Evolutionary conservation across 306 rosid genomes (phyloP).

Genomic region (Rubus parviflorus): DNA sequence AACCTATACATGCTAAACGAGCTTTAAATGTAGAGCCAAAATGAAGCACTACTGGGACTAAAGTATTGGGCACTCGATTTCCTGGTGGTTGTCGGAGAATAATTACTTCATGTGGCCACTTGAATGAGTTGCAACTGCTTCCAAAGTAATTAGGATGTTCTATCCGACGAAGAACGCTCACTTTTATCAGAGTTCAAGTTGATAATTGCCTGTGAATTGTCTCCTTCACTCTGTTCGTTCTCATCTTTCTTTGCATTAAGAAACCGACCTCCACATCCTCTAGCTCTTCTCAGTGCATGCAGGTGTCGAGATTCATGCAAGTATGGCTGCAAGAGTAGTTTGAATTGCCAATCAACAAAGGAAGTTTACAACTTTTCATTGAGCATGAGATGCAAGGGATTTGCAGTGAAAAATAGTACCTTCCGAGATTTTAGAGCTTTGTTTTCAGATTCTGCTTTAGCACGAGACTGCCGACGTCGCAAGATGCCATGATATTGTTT

Average conservation of each 20-base stretch:
- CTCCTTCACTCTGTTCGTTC: constrained; percentile 50
- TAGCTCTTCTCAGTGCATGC: constrained; percentile 82
- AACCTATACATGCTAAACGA: constrained; percentile 56
- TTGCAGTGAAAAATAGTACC: constrained; percentile 44
- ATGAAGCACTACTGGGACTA: constrained; percentile 40
- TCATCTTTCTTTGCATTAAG: constrained; percentile 77
- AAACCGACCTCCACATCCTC: constrained; percentile 96
- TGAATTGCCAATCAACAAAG: constrained; percentile 4
- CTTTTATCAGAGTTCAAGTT: constrained; percentile 64
- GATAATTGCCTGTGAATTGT: constrained; percentile 53
- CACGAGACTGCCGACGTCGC: constrained; percentile 90
- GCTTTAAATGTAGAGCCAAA: constrained; percentile 40
- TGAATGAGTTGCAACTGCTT: constrained; percentile 15
- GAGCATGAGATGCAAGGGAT: constrained; percentile 20
- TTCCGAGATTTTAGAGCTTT: constrained; percentile 75
- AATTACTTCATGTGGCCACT: constrained; percentile 12
- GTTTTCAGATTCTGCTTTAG: constrained; percentile 93
- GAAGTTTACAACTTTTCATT: constrained; percentile 4
- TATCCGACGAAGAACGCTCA: constrained; percentile 56
- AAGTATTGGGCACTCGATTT: constrained; percentile 30
- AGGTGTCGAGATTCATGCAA: constrained; percentile 90
- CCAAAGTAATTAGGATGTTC: constrained; percentile 39
- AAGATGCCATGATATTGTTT: constrained; percentile 95
- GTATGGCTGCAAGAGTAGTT: constrained; percentile 72
- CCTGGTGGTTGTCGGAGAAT: constrained; percentile 22